Evolutionary conservation across 441 rosid species (phyloP).

Genomic region (Macaranga tanarius): DNA sequence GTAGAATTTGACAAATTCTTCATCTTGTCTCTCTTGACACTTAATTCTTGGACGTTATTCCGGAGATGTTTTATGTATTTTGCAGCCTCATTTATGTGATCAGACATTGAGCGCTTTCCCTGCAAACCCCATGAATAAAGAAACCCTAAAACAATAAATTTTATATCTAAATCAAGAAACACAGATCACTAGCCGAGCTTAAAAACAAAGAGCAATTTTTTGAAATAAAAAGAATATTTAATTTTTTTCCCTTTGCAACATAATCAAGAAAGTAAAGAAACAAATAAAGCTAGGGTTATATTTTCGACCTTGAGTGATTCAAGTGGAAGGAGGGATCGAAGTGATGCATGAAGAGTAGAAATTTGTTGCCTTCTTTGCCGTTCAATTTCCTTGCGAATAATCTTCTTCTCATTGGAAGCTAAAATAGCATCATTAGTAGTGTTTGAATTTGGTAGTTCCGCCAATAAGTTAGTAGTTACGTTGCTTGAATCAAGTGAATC

Average conservation of each 20-base stretch:
- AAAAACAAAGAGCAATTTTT: not conserved
- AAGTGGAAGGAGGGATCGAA: constrained; percentile 45
- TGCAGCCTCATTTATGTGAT: constrained; percentile 39
- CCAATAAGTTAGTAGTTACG: constrained; percentile 11
- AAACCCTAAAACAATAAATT: constrained; percentile 23
- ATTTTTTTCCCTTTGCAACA: too few relatives aligned
- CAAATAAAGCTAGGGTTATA: too few relatives aligned
- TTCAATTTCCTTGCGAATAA: constrained; percentile 42
- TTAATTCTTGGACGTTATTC: constrained; percentile 29
- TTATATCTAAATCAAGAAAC: not conserved
- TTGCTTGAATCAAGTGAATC: constrained; percentile 16
- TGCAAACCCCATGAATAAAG: constrained; percentile 21
- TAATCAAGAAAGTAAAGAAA: not conserved
- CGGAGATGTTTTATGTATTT: constrained; percentile 34
- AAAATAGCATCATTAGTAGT: constrained; percentile 8
- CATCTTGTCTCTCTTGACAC: constrained; percentile 35
- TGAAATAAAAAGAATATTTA: too few relatives aligned
- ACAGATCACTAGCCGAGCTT: not conserved
- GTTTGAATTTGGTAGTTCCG: constrained; percentile 14
- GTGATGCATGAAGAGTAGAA: constrained; percentile 36
- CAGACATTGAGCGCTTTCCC: constrained; percentile 48
- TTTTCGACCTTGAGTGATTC: constrained; percentile 36
- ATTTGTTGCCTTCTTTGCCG: constrained; percentile 42
- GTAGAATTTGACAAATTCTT: constrained; percentile 12
- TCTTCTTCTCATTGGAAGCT: constrained; percentile 29